Percentiles rank a stretch among this genome's conserved stretches.
Evolutionary conservation across 345 rosid genomes (phyloP).

Genomic region (Arabidopsis suecica): DNA sequence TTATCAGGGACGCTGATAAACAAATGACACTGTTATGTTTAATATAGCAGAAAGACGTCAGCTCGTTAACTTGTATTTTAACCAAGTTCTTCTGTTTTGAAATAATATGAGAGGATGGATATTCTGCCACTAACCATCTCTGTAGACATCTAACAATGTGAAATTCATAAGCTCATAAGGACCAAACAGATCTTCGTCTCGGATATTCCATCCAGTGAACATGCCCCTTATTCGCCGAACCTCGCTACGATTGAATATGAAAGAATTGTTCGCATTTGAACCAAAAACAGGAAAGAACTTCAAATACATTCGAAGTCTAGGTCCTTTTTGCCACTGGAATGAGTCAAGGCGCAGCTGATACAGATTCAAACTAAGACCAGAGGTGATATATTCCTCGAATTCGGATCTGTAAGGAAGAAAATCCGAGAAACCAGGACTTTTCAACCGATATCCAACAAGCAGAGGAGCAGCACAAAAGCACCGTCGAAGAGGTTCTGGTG

Average conservation of each 20-base stretch:
- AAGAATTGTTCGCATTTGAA: constrained; percentile 40
- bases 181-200: constrained; percentile 73
- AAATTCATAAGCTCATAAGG: constrained; percentile 87
- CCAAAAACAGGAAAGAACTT: constrained; percentile 68
- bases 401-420: constrained; percentile 54
- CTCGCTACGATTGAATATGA: constrained; percentile 69
- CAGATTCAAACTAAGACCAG: constrained; percentile 57
- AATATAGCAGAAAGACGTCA: neutral
- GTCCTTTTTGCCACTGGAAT: constrained; percentile 70
- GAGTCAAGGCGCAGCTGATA: constrained; percentile 63
- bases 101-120: constrained; percentile 22
- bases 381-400: constrained; percentile 61
- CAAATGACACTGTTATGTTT: constrained; percentile 5
- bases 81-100: constrained; percentile 8
- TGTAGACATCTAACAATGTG: constrained; percentile 65
- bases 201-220: constrained; percentile 83
- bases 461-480: constrained; percentile 91
- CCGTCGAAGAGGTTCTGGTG: constrained; percentile 47
- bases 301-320: constrained; percentile 76
- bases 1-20: neutral
- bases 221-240: constrained; percentile 56
- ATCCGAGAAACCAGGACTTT: constrained; percentile 87
- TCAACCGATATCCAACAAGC: constrained; percentile 76
- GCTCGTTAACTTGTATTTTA: neutral
- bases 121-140: constrained; percentile 61